phyloP scores from a whole-genome alignment of 805 yeast species.

The Metschnikowia drakensbergensis region DNA sequence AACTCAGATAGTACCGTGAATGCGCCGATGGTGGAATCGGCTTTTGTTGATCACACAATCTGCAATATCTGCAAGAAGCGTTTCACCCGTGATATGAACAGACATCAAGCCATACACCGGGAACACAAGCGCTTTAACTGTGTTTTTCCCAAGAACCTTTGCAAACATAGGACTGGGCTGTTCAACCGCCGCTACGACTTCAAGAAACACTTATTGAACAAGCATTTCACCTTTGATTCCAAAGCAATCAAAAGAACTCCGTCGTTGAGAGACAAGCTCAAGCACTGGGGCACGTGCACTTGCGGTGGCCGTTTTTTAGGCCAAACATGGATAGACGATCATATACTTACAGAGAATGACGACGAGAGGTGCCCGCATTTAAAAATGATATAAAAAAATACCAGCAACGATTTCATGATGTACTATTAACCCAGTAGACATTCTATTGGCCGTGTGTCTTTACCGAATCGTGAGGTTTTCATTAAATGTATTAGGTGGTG shows the following conservation, averaged over 20 bases:
- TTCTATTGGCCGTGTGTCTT: neutral
- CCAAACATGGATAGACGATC: constrained; percentile 36
- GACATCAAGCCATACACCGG: constrained; percentile 64
- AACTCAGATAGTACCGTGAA: constrained; percentile 31
- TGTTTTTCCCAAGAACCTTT: constrained; percentile 50
- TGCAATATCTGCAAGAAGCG: constrained; percentile 53
- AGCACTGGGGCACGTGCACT: constrained; percentile 48
- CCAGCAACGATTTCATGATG: constrained; percentile 2
- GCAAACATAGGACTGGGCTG: constrained; percentile 57
- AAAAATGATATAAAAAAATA: neutral
- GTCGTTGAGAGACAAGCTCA: constrained; percentile 51
- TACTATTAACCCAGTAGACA: neutral
- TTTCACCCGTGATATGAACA: constrained; percentile 56
- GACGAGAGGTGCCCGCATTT: constrained; percentile 20
- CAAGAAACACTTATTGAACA: constrained; percentile 60
- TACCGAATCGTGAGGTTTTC: too few relatives aligned
- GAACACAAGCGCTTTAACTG: constrained; percentile 54
- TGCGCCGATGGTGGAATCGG: constrained; percentile 35
- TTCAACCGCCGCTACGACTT: constrained; percentile 67
- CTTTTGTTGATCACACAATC: constrained; percentile 36
- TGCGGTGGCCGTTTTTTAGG: constrained; percentile 35
- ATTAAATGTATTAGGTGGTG: neutral
- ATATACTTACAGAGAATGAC: constrained; percentile 27
- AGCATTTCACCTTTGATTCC: constrained; percentile 55
- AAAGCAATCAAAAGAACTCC: constrained; percentile 41